Conservation (phyloP, 805 yeast genomes). For the Wickerhamiella azymoides region DNA sequence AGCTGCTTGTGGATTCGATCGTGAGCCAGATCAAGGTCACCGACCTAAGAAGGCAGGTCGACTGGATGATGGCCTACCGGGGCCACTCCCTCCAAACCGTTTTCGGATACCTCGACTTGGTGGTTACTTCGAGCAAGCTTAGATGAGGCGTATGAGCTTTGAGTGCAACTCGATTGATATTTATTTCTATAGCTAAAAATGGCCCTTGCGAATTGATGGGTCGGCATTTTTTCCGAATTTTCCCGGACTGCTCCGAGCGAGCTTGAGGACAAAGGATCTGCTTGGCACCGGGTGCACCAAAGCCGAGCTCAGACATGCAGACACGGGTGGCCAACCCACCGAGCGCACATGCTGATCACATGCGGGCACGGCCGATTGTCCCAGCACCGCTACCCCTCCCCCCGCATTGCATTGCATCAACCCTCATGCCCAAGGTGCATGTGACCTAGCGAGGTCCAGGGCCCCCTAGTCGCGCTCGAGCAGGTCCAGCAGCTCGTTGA, state of each 20-base stretch:
- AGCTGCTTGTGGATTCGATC: constrained; percentile 8
- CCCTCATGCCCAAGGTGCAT: not conserved
- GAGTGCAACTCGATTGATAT: too few species aligned
- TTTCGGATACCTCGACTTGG: constrained; percentile 9
- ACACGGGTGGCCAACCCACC: too few species aligned
- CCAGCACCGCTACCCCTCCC: not conserved
- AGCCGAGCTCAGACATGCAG: too few species aligned
- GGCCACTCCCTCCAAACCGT: constrained; percentile 9
- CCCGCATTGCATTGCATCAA: not conserved
- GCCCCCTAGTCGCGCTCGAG: constrained; percentile 35
- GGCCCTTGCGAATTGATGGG: not conserved
- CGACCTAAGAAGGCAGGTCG: constrained; percentile 7
- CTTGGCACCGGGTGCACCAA: too few species aligned
- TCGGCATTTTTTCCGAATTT: too few species aligned
- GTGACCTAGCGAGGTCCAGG: not conserved
- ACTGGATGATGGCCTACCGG: constrained; percentile 11
- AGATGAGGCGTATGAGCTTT: not conserved
- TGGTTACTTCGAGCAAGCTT: not conserved
- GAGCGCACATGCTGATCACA: not conserved
- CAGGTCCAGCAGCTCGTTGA: constrained; percentile 64
- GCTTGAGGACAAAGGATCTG: too few species aligned
- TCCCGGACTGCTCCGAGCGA: too few species aligned
- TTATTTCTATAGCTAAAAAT: not conserved
- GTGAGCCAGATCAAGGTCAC: constrained; percentile 7
- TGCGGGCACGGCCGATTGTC: too few species aligned